These are phyloP conservation scores for Tulasnella sp. DNA, from an alignment of 768 basidiomycete species.

Conservation along the genomic window DNA sequence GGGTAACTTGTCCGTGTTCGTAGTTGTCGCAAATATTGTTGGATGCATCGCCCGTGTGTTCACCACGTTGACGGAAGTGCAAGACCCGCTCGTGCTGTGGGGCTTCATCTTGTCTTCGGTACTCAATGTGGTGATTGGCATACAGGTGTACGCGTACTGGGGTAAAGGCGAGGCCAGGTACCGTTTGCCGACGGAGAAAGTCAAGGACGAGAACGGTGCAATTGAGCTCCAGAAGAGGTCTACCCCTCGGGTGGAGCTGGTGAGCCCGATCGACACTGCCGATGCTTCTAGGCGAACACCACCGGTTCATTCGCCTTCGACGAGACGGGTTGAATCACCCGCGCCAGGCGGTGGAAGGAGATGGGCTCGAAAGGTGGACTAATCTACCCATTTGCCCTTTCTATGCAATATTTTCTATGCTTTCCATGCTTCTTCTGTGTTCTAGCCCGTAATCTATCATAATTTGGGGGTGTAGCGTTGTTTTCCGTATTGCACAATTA, in stretches of 20 bases:
- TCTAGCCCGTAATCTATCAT: too few species aligned
- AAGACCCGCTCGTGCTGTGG: slow-evolving; percentile 64
- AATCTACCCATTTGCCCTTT: too few species aligned
- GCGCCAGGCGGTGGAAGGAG: slow-evolving; percentile 42
- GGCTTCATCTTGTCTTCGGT: slow-evolving; percentile 74
- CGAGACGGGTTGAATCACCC: slow-evolving; percentile 28
- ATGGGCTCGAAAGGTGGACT: slow-evolving; percentile 63
- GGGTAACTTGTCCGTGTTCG: slow-evolving; percentile 88
- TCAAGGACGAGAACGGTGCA: background rate
- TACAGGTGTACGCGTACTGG: slow-evolving; percentile 79
- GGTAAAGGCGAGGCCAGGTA: slow-evolving; percentile 31
- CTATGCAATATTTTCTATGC: too few species aligned
- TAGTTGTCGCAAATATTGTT: slow-evolving; percentile 72
- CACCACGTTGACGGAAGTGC: slow-evolving; percentile 84
- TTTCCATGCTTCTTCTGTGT: too few species aligned
- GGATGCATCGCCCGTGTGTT: slow-evolving; percentile 89
- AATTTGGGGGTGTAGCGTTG: too few species aligned
- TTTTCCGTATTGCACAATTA: too few species aligned
- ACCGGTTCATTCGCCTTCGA: slow-evolving; percentile 26
- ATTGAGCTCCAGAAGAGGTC: background rate
- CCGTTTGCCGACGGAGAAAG: slow-evolving; percentile 19
- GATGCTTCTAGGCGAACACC: slow-evolving; percentile 28
- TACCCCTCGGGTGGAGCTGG: background rate
- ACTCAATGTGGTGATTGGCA: slow-evolving; percentile 72
- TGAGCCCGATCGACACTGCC: slow-evolving; percentile 33